Conservation (phyloP, 2,329 filamentous ascomycete species). For the Epichloe bromicola region DNA sequence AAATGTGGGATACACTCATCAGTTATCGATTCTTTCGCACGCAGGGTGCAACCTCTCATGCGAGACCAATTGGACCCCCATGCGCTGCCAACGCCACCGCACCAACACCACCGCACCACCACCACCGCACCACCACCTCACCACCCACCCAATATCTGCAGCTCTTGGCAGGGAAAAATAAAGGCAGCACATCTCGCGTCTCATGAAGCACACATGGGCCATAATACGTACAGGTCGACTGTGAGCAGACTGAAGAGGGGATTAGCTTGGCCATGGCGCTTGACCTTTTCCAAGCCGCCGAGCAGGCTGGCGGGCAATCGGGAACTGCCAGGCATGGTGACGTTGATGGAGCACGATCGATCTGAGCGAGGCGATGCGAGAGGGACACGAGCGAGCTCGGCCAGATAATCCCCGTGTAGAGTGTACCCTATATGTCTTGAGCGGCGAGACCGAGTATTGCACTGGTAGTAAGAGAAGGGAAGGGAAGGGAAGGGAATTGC, state of each 20-base stretch:
- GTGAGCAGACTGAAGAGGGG: slow-evolving; percentile 48
- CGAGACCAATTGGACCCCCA: neutral
- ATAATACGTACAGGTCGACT: slow-evolving; percentile 48
- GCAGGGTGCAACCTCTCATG: neutral
- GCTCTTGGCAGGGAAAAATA: neutral
- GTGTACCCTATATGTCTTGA: neutral
- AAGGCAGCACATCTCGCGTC: neutral
- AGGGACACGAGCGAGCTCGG: neutral
- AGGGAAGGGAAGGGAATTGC: neutral
- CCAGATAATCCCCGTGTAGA: neutral
- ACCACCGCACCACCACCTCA: no score
- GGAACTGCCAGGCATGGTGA: slow-evolving; percentile 50
- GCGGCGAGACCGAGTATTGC: neutral
- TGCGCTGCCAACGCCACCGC: neutral
- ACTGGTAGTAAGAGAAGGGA: neutral
- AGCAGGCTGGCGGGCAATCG: slow-evolving; percentile 59
- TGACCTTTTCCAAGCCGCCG: slow-evolving; percentile 50
- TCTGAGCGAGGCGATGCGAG: neutral
- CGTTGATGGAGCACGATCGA: neutral
- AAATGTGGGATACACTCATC: neutral
- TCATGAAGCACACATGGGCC: neutral
- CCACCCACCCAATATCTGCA: neutral
- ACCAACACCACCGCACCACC: neutral
- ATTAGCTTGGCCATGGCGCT: slow-evolving; percentile 41
- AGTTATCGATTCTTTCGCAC: neutral